Conservation (phyloP, 2,329 filamentous ascomycete species). For the Arthroderma sp. region DNA sequence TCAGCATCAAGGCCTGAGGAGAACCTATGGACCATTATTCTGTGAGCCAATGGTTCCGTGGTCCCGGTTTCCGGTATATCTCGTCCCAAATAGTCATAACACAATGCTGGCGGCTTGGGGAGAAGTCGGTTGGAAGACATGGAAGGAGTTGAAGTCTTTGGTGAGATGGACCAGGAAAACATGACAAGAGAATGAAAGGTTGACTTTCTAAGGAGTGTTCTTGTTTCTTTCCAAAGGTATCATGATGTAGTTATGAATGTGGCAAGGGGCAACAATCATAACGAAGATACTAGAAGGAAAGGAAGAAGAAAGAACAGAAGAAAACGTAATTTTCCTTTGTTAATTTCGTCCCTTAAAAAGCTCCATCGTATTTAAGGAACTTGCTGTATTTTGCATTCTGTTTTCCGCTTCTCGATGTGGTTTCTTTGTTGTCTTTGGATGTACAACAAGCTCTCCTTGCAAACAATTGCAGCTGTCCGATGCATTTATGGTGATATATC, state of each 20-base stretch:
- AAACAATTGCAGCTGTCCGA: slow-evolving; percentile 16
- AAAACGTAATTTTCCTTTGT: slow-evolving; percentile 9
- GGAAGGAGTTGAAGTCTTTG: slow-evolving; percentile 5
- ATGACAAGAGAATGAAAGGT: slow-evolving; percentile 1
- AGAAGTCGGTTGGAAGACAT: slow-evolving; percentile 41
- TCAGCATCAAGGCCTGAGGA: background rate
- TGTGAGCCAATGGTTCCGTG: slow-evolving; percentile 31
- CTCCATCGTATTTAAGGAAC: slow-evolving; percentile 17
- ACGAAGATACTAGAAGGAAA: slow-evolving; percentile 4
- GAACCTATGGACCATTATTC: slow-evolving; percentile 26
- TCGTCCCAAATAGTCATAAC: slow-evolving; percentile 28
- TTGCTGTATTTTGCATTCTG: slow-evolving; percentile 11
- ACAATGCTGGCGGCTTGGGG: slow-evolving; percentile 33
- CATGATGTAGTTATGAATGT: slow-evolving; percentile 1
- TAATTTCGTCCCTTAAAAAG: slow-evolving; percentile 13
- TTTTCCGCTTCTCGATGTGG: background rate
- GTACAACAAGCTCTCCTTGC: slow-evolving; percentile 10
- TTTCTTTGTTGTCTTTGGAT: slow-evolving; percentile 14
- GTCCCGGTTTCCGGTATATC: slow-evolving; percentile 23
- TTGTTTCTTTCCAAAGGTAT: slow-evolving; percentile 1
- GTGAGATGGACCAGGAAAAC: background rate
- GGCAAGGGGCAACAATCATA: background rate
- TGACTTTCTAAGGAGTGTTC: background rate
- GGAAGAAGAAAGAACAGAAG: slow-evolving; percentile 8
- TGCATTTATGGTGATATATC: slow-evolving; percentile 1